Base-by-base conservation (phyloP, 345 rosid species). In the Citrus unshiu region DNA sequence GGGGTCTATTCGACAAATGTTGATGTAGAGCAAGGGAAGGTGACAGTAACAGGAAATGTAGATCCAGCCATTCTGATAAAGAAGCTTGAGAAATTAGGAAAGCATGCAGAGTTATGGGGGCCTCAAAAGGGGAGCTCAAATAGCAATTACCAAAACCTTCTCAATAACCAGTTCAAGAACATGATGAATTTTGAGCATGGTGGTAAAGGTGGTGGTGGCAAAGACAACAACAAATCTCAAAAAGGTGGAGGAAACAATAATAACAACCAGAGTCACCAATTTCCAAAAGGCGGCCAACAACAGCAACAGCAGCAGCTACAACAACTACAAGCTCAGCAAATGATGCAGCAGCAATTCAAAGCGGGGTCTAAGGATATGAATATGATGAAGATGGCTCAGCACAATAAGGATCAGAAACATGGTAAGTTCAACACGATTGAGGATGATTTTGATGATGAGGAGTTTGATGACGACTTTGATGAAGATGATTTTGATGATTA, bases 51-150 rank as follows among this genome's bases (percentile, higher is more conserved):
- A 4, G 99, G 99, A 29, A 87, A 94, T 83, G 92, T 92, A 25
- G 94, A 92, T 83, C 98, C 97, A 22, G 82, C 82, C 7, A 69
- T 83, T 30, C 92, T 97, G 5, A 83, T 97, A 49, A 90, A 82
- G 88, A 93, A 94, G 88, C 95, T 97, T 6, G 87, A 81, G 82
- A 94, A 94, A 75, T 86, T 95, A 16, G 99, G 99, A 35, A 97
- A 94, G 81, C 93, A 91, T 78, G 99, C 98, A 22, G 97, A 94
- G 88, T 73, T 92, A 40, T 82, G 92, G 84, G 93, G 93, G 58
- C 87, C 84, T 30, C 90, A 88, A 13, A 90, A 88, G 77, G 93
- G 51, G 51, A 13, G 92, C 40, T 70, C 83, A 40, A 86, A 80
- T 46, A 3, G 51, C 67, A 79, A 86, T 37, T 68, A 73, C 70